Conservation (phyloP, 2,329 filamentous ascomycete species). For the Hysterium pulicare region DNA sequence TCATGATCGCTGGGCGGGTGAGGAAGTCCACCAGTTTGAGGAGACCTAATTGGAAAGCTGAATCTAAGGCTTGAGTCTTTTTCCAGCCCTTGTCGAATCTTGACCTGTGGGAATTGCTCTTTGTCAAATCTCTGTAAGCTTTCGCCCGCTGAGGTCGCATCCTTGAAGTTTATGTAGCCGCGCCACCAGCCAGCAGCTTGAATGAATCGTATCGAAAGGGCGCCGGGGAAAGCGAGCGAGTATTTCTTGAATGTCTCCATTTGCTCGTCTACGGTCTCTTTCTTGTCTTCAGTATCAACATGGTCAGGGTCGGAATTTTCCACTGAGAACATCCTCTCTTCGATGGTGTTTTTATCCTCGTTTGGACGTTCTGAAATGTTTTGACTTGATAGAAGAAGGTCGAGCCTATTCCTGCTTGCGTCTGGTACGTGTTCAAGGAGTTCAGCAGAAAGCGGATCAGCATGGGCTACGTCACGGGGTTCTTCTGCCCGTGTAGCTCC, state of each 20-base stretch:
- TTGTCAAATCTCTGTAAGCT: conserved; percentile 18
- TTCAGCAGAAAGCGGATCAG: not conserved
- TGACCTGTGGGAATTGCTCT: not conserved
- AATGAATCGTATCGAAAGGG: conserved; percentile 18
- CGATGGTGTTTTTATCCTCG: too few relatives aligned
- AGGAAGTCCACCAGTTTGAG: too few relatives aligned
- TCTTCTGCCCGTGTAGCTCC: conserved; percentile 1
- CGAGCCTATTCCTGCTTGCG: conserved; percentile 2
- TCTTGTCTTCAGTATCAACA: conserved; percentile 15
- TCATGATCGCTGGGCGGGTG: too few relatives aligned
- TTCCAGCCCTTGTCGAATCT: too few relatives aligned
- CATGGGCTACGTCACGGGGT: not conserved
- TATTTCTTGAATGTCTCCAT: conserved; percentile 17
- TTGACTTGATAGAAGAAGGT: too few relatives aligned
- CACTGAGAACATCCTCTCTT: too few relatives aligned
- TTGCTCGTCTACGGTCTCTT: conserved; percentile 2
- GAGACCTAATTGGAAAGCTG: conserved; percentile 9
- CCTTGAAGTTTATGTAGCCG: conserved; percentile 18
- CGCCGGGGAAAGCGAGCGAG: conserved; percentile 16
- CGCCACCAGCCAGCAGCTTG: conserved; percentile 19
- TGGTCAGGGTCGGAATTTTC: too few relatives aligned
- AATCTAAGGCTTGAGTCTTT: conserved; percentile 19
- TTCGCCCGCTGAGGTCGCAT: conserved; percentile 9
- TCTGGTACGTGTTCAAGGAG: conserved; percentile 2
- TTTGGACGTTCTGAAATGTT: too few relatives aligned